Evolutionary conservation across 176 grass and related monocot genomes (phyloP), one percentile per base, ranked within the genome.

Genomic region (Oryza coarctata): DNA sequence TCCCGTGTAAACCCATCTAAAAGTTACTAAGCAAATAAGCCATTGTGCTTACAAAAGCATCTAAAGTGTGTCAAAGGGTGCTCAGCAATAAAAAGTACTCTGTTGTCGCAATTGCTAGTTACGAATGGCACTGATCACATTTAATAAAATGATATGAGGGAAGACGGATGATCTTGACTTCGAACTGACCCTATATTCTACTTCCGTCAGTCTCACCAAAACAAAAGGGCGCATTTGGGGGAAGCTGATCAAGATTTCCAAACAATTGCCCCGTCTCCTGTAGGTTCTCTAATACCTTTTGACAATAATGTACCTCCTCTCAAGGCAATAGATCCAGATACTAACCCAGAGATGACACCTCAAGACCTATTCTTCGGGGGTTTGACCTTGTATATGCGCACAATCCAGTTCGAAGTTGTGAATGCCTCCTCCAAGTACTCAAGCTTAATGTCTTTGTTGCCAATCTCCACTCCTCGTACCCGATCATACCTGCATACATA

Each of bases 331-430:
- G 52, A 31, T 80, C 38, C 40, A 17, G 13, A 30, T 17, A 20
- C 25, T 77, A 57, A 73, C 38, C 61, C 29, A 3, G 28, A 17
- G 1, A 30, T 3, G 14, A 66, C 27, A 68, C 60, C 77, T 99
- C 83, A 99, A 77, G 93, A 95, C 79, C 97, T 92, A 79, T 99
- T 99, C 60, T 99, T 99, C 0, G 83, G 96, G 62, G 93, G 96
- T 84, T 99, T 99, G 39, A 99, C 96, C 90, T 95, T 99, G 68
- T 99, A 99, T 83, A 99, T 95, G 65, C 96, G 86, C 66, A 99
- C 87, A 77, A 99, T 99, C 96, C 93, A 99, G 87, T 95, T 99
- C 67, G 91, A 94, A 50, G 97, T 95, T 27, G 93, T 95, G 64
- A 65, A 99, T 68, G 97, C 97, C 70, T 99, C 97, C 76, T 99